Percentiles rank a stretch among this genome's conserved stretches.
Conservation (phyloP, 2,329 filamentous ascomycete genomes). For the Emydomyces testavorans region DNA sequence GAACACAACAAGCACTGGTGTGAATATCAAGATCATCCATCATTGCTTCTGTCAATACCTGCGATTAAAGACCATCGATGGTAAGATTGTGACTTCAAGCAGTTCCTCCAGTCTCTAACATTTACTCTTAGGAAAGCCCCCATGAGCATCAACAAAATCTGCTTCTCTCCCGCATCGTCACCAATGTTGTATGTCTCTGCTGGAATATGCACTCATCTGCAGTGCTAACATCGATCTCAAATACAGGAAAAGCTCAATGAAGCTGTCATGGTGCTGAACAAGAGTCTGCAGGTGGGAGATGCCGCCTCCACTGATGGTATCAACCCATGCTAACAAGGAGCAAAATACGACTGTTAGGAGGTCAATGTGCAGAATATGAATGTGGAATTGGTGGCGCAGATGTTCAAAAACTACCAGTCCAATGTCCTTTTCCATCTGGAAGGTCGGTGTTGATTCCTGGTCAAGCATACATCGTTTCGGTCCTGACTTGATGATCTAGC, state of each 20-base stretch:
- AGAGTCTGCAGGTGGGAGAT: constrained; percentile 61
- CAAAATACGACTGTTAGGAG: constrained; percentile 50
- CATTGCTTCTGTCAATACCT: background rate
- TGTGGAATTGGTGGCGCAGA: constrained; percentile 90
- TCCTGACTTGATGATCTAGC: constrained; percentile 2
- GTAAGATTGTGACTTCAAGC: background rate
- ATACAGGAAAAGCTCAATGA: constrained; percentile 91
- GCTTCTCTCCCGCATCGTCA: constrained; percentile 87
- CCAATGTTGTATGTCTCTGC: constrained; percentile 69
- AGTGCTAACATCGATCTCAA: background rate
- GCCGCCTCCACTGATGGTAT: background rate
- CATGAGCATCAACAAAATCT: constrained; percentile 96
- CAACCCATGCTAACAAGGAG: background rate
- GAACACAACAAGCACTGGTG: no score
- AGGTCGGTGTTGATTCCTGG: constrained; percentile 45
- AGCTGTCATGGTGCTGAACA: constrained; percentile 83
- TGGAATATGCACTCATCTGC: background rate
- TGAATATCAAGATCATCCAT: no score
- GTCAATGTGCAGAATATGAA: constrained; percentile 99
- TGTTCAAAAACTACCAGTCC: constrained; percentile 99
- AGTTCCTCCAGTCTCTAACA: background rate
- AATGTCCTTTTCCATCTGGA: constrained; percentile 96
- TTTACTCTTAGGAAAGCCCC: constrained; percentile 62
- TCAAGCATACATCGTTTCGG: background rate
- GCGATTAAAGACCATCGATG: background rate